These are phyloP conservation scores for Gossypium herbaceum DNA, from an alignment of 345 rosid genomes.

Conservation along the genomic window DNA sequence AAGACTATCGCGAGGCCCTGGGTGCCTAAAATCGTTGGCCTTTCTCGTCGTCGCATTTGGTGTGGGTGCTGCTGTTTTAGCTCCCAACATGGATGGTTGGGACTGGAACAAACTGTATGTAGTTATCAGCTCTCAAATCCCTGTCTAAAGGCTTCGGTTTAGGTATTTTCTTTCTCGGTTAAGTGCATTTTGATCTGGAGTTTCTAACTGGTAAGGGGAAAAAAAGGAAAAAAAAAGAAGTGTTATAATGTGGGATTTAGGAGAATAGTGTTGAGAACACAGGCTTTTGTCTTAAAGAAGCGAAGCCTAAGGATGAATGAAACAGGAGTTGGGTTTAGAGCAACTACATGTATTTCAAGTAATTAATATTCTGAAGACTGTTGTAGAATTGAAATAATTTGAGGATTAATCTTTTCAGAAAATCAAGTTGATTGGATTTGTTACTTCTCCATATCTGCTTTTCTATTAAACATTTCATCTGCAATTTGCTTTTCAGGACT, in stretches of 20 bases:
- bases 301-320: slow-evolving; percentile 17
- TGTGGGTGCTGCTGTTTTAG: slow-evolving; percentile 42
- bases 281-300: slow-evolving; percentile 17
- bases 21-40: slow-evolving; percentile 49
- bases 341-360: neutral
- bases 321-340: neutral
- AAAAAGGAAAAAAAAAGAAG: neutral
- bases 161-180: slow-evolving; percentile 19
- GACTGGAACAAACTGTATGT: slow-evolving; percentile 36
- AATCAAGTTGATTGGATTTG: neutral
- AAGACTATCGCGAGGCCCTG: slow-evolving; percentile 41
- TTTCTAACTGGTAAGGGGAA: slow-evolving; percentile 13
- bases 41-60: slow-evolving; percentile 36
- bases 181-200: slow-evolving; percentile 15
- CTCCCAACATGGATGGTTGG: slow-evolving; percentile 30
- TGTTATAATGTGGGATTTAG: slow-evolving; percentile 17
- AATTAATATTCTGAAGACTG: neutral
- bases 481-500: neutral
- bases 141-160: slow-evolving; percentile 9
- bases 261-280: slow-evolving; percentile 17
- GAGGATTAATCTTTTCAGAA: neutral
- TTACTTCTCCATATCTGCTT: neutral
- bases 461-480: neutral
- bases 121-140: slow-evolving; percentile 26
- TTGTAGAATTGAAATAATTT: slow-evolving; percentile 4